Conservation (phyloP, 306 rosid species). For the Purshia tridentata region DNA sequence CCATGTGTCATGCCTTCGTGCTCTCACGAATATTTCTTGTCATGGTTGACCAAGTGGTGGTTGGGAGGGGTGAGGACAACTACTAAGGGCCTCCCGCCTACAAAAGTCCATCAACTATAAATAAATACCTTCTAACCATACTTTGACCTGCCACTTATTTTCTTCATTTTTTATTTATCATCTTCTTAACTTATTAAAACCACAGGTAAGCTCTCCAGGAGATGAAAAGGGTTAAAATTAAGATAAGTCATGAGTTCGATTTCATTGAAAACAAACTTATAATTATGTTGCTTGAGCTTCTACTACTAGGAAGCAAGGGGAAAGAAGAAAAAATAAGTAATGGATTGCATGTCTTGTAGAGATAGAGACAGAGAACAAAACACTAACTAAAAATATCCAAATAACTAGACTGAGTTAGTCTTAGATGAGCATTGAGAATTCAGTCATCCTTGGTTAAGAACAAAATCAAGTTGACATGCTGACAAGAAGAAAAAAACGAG, state of each 20-base stretch:
- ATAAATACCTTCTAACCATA: not conserved
- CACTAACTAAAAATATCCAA: slow-evolving; percentile 12
- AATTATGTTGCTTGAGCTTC: too few species aligned
- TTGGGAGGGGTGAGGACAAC: slow-evolving; percentile 23
- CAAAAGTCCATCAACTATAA: not conserved
- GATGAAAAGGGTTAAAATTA: too few species aligned
- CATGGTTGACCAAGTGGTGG: slow-evolving; percentile 19
- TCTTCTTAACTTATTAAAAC: not conserved
- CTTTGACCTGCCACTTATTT: not conserved
- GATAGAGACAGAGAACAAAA: not conserved
- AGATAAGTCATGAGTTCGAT: too few species aligned
- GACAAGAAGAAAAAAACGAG: slow-evolving; percentile 56
- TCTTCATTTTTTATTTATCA: not conserved
- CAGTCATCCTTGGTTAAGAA: slow-evolving; percentile 8
- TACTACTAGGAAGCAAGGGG: too few species aligned
- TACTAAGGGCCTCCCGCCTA: slow-evolving; percentile 4
- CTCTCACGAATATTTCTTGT: slow-evolving; percentile 24
- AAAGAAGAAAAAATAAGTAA: not conserved
- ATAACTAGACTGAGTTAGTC: slow-evolving; percentile 21
- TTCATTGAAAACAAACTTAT: too few species aligned
- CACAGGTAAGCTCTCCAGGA: too few species aligned
- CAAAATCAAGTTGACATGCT: slow-evolving; percentile 21
- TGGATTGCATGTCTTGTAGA: slow-evolving; percentile 22
- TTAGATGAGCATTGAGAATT: slow-evolving; percentile 4
- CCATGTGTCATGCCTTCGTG: slow-evolving; percentile 40